Conservation (phyloP, 2,329 filamentous ascomycete genomes). For the Aureobasidium zeae region DNA sequence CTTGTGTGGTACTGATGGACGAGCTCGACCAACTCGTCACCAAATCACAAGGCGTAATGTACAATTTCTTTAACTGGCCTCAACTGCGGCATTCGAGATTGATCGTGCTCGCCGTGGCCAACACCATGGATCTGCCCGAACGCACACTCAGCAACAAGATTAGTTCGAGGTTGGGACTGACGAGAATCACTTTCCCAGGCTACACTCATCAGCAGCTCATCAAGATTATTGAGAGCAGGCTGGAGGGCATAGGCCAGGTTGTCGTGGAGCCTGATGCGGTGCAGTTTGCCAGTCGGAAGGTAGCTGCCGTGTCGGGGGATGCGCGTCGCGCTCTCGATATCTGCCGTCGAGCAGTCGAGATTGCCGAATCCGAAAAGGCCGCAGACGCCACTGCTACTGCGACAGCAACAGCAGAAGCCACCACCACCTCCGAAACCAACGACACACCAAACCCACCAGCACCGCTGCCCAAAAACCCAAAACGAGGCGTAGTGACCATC, state of each 20-base stretch:
- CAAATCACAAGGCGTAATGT: slow-evolving; percentile 99
- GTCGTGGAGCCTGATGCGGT: slow-evolving; percentile 89
- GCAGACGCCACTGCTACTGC: slow-evolving; percentile 28
- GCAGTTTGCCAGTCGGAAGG: slow-evolving; percentile 92
- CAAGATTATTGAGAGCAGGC: slow-evolving; percentile 90
- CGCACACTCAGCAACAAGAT: slow-evolving; percentile 97
- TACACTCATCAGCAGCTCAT: slow-evolving; percentile 97
- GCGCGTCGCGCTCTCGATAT: slow-evolving; percentile 89
- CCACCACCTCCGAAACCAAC: slow-evolving; percentile 46
- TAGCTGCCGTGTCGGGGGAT: slow-evolving; percentile 91
- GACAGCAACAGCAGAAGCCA: slow-evolving; percentile 37
- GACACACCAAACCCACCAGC: slow-evolving; percentile 17
- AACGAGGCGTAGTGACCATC: slow-evolving; percentile 65
- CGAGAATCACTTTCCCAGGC: slow-evolving; percentile 90
- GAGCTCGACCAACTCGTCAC: slow-evolving; percentile 96
- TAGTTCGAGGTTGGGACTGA: slow-evolving; percentile 73
- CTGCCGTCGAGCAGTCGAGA: slow-evolving; percentile 86
- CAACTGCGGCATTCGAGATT: slow-evolving; percentile 80
- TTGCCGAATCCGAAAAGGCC: slow-evolving; percentile 67
- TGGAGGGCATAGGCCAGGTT: slow-evolving; percentile 71
- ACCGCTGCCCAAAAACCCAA: slow-evolving; percentile 16
- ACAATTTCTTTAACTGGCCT: slow-evolving; percentile 99
- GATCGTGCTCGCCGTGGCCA: slow-evolving; percentile 93
- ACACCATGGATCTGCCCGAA: slow-evolving; percentile 97
- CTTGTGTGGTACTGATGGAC: slow-evolving; percentile 97